Percentiles rank a stretch among this genome's conserved stretches.
These are phyloP conservation scores for Saccharomycopsis sp. DNA, from an alignment of 805 yeast species.

Conservation along the genomic window DNA sequence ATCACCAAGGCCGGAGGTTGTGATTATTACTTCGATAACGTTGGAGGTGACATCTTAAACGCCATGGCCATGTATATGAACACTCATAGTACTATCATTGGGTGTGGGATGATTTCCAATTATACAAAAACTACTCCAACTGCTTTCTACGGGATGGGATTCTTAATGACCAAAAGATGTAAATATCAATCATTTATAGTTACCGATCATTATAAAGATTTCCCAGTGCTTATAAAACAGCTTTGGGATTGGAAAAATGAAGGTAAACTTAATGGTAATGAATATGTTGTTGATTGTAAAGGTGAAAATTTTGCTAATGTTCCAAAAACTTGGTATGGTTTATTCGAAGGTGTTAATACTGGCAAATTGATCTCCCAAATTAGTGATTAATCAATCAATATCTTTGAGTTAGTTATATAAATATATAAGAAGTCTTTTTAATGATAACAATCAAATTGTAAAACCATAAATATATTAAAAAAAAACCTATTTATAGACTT, in stretches of 20 bases:
- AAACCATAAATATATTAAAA: too few species aligned
- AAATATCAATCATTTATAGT: slow-evolving; percentile 44
- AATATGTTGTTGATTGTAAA: slow-evolving; percentile 32
- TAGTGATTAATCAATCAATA: too few species aligned
- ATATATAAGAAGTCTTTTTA: too few species aligned
- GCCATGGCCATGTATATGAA: slow-evolving; percentile 29
- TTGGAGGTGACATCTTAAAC: slow-evolving; percentile 48
- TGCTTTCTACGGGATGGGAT: slow-evolving; percentile 30
- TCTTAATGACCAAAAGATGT: slow-evolving; percentile 40
- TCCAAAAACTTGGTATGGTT: slow-evolving; percentile 37
- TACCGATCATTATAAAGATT: slow-evolving; percentile 30
- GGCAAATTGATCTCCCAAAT: slow-evolving; percentile 45
- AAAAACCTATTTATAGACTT: too few species aligned
- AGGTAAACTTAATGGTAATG: slow-evolving; percentile 32
- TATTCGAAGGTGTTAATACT: slow-evolving; percentile 35
- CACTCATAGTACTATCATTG: slow-evolving; percentile 35
- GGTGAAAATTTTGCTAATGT: slow-evolving; percentile 33
- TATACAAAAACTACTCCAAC: slow-evolving; percentile 24
- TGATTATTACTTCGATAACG: slow-evolving; percentile 44
- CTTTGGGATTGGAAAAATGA: slow-evolving; percentile 28
- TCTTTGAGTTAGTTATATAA: too few species aligned
- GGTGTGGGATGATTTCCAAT: slow-evolving; percentile 56
- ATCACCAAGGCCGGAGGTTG: slow-evolving; percentile 26
- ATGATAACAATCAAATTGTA: too few species aligned
- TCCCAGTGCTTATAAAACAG: slow-evolving; percentile 28